Base-by-base conservation (phyloP, 2,329 filamentous ascomycete genomes). In the Microdochium nivale region DNA sequence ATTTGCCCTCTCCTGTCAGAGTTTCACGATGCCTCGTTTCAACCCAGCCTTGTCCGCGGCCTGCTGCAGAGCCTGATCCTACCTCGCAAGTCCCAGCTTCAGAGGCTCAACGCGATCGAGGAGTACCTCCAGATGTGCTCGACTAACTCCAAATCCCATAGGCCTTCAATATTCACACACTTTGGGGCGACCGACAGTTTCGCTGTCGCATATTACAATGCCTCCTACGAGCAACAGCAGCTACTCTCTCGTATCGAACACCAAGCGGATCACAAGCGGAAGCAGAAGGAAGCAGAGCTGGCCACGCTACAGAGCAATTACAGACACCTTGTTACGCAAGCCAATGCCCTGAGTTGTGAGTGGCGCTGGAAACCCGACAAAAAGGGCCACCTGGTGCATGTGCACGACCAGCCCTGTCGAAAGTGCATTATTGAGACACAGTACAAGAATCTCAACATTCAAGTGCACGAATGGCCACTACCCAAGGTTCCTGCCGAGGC, bases 401-500 rank as follows among this genome's bases (percentile, higher is more conserved):
- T 23, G 21, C 60, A 65, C 27, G 50, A 35, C 27, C 0, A 3
- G 4, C 16, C 1, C 0, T 78, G 75, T 52, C 1, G 2, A 1
- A 70, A 67, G 50, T 81, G 76, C 56, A 1, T 2, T 0, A 54
- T 66, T 0, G 44, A 55, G 2, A 3, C 4, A 0, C 1, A 61
- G 16, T 77, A 77, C 0, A 47, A 66, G 0, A 2, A 3, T 0
- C 51, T 85, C 0, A 35, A 25, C 0, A 81, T 86, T 7, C 0
- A 43, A 0, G 59, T 79, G 9, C 68, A 80, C 55, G 81, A 85
- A 58, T 83, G 78, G 78, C 80, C 81, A 0, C 63, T 84, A 0
- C 73, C 79, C 0, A 27, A 43, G 0, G 16, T 67, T 0, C 0
- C 44, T 0, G 5, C 53, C 0, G 25, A 67, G 11, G 67, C 68